Evolutionary conservation across 1,139 yeast genomes (phyloP).

Genomic region (Saccharomyces pastorianus): DNA sequence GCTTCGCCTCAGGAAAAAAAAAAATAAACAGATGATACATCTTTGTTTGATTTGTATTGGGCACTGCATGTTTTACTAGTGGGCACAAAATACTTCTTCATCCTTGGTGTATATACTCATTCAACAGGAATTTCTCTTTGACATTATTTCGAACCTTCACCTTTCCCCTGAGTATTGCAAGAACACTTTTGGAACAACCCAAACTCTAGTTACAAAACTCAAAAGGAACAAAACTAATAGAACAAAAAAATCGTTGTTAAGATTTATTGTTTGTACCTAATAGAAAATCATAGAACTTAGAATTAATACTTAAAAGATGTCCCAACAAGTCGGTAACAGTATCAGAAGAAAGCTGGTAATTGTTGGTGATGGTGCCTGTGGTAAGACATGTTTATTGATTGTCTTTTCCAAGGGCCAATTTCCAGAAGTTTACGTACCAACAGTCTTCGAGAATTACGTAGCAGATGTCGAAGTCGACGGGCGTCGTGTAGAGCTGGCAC

Average conservation of each 20-base stretch:
- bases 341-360: conserved; percentile 59
- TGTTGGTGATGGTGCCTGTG: conserved; percentile 83
- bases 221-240: background rate
- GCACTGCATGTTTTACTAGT: background rate
- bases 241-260: background rate
- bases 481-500: conserved; percentile 84
- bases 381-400: conserved; percentile 73
- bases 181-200: background rate
- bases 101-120: background rate
- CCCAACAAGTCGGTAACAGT: conserved; percentile 29
- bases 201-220: background rate
- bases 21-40: background rate
- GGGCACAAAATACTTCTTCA: background rate
- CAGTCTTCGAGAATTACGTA: conserved; percentile 90
- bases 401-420: conserved; percentile 91
- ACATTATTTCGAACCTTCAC: background rate
- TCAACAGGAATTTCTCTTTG: background rate
- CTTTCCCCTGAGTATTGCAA: background rate
- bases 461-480: conserved; percentile 94
- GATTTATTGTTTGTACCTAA: background rate
- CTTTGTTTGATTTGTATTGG: background rate
- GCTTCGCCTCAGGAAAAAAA: background rate
- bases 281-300: background rate
- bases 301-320: conserved; percentile 18
- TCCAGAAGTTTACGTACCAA: conserved; percentile 93